Base-by-base conservation (phyloP, 208 protist genomes). In the Trypanosoma caninum region DNA sequence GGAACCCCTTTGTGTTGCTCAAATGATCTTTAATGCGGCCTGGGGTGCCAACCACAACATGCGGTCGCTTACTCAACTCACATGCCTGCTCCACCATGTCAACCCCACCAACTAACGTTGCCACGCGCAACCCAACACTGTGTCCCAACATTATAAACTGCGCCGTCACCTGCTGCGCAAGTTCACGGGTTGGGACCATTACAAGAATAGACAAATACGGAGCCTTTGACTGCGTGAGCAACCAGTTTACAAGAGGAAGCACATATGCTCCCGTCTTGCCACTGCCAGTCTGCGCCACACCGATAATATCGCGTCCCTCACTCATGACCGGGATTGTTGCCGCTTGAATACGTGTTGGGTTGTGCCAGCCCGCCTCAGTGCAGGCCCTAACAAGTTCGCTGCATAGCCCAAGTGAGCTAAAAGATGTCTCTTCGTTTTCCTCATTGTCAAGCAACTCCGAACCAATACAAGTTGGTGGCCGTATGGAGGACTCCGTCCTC, bases 181-280 rank as follows among this genome's bases (percentile, higher is more conserved):
- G 82, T 81, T 99, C 98, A 71, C 98, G 86, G 3, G 98, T 99
- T 7, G 98, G 98, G 37, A 98, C 84, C 64, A 99, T 84, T 5
- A 98, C 81, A 13, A 98, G 88, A 62, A 94, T 91, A 2, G 97
- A 90, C 13, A 97, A 83, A 46, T 89, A 95, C 6, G 96, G 95
- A 28, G 81, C 78, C 65, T 94, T 95, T 33, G 73, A 76, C 60
- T 93, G 84, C 1, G 90, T 82, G n/a, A 99, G 75, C 16, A 99
- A 80, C 72, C 73, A 86, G 59, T 99, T 89, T 16, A 99, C 84
- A n/a, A 99, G 93, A 7, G 99, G 99, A 41, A 99, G 82, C 10
- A 94, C 97, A 70, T 99, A 99, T 2, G 98, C 95, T 25, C 91
- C 98, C 2, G 99, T 99, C 74, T 99, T 99, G 54, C 99, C 98